Evolutionary conservation across 257 asterid species (phyloP).

Genomic region (Jaltomata sinuosa): DNA sequence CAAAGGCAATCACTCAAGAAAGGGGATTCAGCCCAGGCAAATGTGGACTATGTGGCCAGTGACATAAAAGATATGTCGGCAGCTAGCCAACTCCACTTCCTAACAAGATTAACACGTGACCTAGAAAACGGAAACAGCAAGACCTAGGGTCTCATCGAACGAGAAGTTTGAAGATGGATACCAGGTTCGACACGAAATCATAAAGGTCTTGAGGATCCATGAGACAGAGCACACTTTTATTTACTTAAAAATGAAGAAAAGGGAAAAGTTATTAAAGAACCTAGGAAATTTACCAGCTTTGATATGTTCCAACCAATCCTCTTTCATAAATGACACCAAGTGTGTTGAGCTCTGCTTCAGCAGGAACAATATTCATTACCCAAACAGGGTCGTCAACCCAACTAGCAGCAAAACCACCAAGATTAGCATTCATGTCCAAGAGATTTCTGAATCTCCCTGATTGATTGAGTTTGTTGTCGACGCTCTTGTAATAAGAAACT

Average conservation of each 20-base stretch:
- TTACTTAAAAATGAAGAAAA: no score
- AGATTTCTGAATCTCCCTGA: conserved; percentile 17
- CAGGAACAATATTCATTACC: conserved; percentile 28
- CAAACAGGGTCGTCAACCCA: conserved; percentile 17
- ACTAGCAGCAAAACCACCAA: conserved; percentile 25
- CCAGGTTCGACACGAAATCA: background rate
- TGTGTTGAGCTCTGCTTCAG: conserved; percentile 6
- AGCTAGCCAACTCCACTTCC: background rate
- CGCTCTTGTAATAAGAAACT: conserved; percentile 56
- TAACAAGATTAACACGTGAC: background rate
- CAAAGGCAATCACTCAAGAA: background rate
- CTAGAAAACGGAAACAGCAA: background rate
- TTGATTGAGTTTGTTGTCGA: conserved; percentile 41
- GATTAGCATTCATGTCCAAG: conserved; percentile 20
- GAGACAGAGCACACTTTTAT: no score
- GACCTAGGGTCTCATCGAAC: background rate
- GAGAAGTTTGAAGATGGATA: background rate
- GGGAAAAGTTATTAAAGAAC: background rate
- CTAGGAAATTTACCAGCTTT: conserved; percentile 9
- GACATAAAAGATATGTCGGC: background rate
- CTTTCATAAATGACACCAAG: conserved; percentile 25
- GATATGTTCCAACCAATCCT: conserved; percentile 20
- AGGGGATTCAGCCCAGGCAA: background rate
- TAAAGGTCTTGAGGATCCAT: background rate
- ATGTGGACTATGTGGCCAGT: background rate